Evolutionary conservation across 306 rosid species (phyloP).

Genomic region (Arachis hypogaea): DNA sequence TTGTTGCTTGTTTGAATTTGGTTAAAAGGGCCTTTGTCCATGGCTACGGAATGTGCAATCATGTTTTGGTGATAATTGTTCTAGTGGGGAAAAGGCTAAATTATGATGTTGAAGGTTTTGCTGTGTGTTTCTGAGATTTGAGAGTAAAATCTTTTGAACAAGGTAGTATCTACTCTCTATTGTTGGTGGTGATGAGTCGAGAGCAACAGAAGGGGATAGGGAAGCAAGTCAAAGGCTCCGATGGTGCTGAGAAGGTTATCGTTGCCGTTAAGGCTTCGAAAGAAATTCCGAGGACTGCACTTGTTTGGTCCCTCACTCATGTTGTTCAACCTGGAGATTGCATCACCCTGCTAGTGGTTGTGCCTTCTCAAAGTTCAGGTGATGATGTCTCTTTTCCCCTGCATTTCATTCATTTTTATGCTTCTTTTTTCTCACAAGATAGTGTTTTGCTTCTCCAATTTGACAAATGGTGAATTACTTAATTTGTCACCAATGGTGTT

Average conservation of each 20-base stretch:
- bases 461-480: conserved; percentile 13
- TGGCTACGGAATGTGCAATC: conserved; percentile 43
- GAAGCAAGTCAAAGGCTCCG: conserved; percentile 77
- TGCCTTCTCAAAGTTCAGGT: conserved; percentile 91
- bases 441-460: not conserved
- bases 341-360: conserved; percentile 91
- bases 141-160: conserved; percentile 44
- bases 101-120: conserved; percentile 39
- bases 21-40: conserved; percentile 51
- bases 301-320: conserved; percentile 95
- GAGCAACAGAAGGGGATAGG: conserved; percentile 67
- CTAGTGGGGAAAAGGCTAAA: conserved; percentile 43
- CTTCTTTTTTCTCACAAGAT: conserved; percentile 5
- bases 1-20: conserved; percentile 37
- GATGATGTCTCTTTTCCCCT: conserved; percentile 25
- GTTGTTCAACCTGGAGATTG: conserved; percentile 99
- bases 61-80: conserved; percentile 46
- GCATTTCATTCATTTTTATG: conserved; percentile 25
- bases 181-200: conserved; percentile 59
- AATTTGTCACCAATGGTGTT: not conserved
- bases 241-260: conserved; percentile 83
- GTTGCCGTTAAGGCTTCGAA: conserved; percentile 93
- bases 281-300: conserved; percentile 93
- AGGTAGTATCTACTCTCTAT: conserved; percentile 20
- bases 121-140: conserved; percentile 46